Evolutionary conservation across 768 basidiomycete genomes (phyloP).

Genomic region (Amanita polypyramis): DNA sequence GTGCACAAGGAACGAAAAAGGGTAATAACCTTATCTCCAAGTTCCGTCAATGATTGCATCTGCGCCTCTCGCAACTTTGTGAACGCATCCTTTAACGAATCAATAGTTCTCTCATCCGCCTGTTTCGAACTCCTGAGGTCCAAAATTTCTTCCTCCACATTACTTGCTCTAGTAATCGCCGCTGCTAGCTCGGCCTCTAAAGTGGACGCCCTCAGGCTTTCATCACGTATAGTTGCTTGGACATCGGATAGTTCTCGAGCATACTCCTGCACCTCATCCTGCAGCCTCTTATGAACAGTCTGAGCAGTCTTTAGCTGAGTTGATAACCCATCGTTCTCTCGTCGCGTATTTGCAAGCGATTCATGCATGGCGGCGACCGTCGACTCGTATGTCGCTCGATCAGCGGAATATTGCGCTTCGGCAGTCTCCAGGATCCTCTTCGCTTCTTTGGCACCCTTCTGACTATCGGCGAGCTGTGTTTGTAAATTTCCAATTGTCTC

Average conservation of each 20-base stretch:
- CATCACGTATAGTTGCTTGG: slow-evolving; percentile 11
- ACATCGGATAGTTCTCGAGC: slow-evolving; percentile 8
- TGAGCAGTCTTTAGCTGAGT: slow-evolving; percentile 8
- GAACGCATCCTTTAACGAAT: slow-evolving; percentile 21
- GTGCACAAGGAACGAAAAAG: slow-evolving; percentile 18
- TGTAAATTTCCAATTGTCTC: slow-evolving; percentile 5
- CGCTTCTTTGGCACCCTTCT: neutral
- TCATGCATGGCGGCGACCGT: slow-evolving; percentile 6
- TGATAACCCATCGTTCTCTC: slow-evolving; percentile 9
- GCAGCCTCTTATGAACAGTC: neutral
- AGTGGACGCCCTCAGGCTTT: slow-evolving; percentile 8
- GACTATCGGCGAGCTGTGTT: slow-evolving; percentile 5
- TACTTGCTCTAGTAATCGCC: slow-evolving; percentile 12
- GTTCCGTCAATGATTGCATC: slow-evolving; percentile 21
- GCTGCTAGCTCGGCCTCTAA: slow-evolving; percentile 15
- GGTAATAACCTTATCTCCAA: slow-evolving; percentile 24
- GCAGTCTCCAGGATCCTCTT: neutral
- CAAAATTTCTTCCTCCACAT: slow-evolving; percentile 22
- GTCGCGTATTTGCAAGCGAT: slow-evolving; percentile 6
- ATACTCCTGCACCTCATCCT: slow-evolving; percentile 7
- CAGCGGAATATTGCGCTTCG: slow-evolving; percentile 3
- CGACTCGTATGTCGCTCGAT: slow-evolving; percentile 1
- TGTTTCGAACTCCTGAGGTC: slow-evolving; percentile 21
- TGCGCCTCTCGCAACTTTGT: slow-evolving; percentile 22
- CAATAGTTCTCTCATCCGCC: slow-evolving; percentile 25